phyloP scores from a whole-genome alignment of 202 grass and related monocot species.

The Tripidium arundinaceum region DNA sequence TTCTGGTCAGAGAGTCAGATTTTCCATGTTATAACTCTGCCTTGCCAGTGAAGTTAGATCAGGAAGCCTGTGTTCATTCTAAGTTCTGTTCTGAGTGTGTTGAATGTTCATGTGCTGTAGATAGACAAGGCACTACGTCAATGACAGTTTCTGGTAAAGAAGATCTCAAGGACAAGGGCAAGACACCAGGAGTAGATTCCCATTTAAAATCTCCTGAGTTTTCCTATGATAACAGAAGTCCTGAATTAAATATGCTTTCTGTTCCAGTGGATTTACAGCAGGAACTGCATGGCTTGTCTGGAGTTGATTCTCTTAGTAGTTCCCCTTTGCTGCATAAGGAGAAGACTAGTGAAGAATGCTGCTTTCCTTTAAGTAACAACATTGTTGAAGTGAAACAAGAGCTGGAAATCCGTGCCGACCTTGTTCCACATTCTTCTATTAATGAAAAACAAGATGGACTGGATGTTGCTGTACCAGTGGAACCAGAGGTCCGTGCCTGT shows the following conservation, averaged over 20 bases:
- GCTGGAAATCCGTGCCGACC: neutral
- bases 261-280: slow-evolving; percentile 32
- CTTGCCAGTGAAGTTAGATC: slow-evolving; percentile 14
- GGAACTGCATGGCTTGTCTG: slow-evolving; percentile 14
- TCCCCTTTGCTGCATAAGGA: slow-evolving; percentile 23
- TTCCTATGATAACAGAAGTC: slow-evolving; percentile 31
- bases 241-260: slow-evolving; percentile 29
- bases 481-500: neutral
- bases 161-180: slow-evolving; percentile 11
- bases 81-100: slow-evolving; percentile 22
- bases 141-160: slow-evolving; percentile 8
- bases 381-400: slow-evolving; percentile 31
- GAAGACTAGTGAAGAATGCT: slow-evolving; percentile 1
- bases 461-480: slow-evolving; percentile 28
- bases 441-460: slow-evolving; percentile 21
- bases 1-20: slow-evolving; percentile 38
- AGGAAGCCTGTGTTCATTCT: slow-evolving; percentile 29
- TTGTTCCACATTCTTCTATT: slow-evolving; percentile 23
- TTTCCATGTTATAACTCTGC: slow-evolving; percentile 2
- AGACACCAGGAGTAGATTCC: slow-evolving; percentile 21
- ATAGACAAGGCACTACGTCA: slow-evolving; percentile 11
- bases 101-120: slow-evolving; percentile 23
- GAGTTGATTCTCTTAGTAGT: slow-evolving; percentile 18
- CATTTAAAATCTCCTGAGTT: slow-evolving; percentile 28
- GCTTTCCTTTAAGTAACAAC: slow-evolving; percentile 17